Conservation (phyloP, 805 yeast genomes). For the Metschnikowia dekortorum region DNA sequence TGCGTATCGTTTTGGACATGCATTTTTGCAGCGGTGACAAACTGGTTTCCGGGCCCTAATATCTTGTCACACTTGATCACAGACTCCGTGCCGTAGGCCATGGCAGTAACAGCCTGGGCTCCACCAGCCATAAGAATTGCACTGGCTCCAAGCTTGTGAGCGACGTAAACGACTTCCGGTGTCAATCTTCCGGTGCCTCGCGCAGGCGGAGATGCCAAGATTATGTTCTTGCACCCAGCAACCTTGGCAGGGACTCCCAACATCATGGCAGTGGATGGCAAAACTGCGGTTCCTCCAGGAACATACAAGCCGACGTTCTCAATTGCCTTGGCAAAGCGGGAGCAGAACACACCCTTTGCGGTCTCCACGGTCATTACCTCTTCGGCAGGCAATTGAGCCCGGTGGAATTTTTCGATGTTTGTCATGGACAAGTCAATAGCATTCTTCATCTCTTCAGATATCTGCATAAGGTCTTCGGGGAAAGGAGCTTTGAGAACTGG, state of each 20-base stretch:
- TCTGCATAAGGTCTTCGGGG: conserved; percentile 68
- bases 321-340: conserved; percentile 92
- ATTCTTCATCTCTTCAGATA: conserved; percentile 66
- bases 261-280: conserved; percentile 98
- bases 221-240: conserved; percentile 91
- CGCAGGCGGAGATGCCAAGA: conserved; percentile 90
- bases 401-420: conserved; percentile 88
- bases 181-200: conserved; percentile 87
- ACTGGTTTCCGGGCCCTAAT: conserved; percentile 98
- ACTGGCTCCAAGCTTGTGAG: conserved; percentile 90
- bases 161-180: conserved; percentile 97
- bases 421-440: conserved; percentile 88
- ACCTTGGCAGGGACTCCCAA: conserved; percentile 97
- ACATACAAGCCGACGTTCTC: conserved; percentile 93
- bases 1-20: conserved; percentile 90
- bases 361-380: conserved; percentile 83
- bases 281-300: conserved; percentile 98
- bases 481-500: conserved; percentile 89
- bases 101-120: conserved; percentile 97
- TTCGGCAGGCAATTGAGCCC: conserved; percentile 75
- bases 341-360: conserved; percentile 87
- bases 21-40: conserved; percentile 99
- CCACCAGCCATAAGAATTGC: conserved; percentile 96
- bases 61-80: conserved; percentile 95
- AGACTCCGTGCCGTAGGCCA: conserved; percentile 96